Evolutionary conservation across 345 rosid species (phyloP).

Genomic region (Pelargonium nanum): DNA sequence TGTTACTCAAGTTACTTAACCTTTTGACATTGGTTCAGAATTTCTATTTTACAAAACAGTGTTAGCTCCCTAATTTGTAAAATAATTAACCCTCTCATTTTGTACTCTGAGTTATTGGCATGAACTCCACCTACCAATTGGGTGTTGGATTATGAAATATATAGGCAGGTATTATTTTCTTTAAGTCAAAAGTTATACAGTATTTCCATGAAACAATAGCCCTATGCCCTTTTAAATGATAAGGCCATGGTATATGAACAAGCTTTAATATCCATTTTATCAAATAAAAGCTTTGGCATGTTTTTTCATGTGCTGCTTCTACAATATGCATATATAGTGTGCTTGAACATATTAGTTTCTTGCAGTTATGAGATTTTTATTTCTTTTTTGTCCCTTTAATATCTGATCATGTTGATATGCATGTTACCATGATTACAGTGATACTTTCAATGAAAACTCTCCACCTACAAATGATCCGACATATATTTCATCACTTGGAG

Average conservation of each 20-base stretch:
- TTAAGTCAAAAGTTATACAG: background rate
- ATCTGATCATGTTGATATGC: background rate
- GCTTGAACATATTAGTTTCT: no score
- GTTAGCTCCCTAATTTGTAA: background rate
- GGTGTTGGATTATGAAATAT: no score
- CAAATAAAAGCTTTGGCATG: background rate
- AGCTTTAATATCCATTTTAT: no score
- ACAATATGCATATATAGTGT: background rate
- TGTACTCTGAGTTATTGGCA: background rate
- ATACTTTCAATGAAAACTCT: constrained; percentile 85
- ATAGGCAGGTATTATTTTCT: no score
- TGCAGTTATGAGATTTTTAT: background rate
- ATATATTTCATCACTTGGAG: constrained; percentile 74
- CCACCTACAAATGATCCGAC: constrained; percentile 78
- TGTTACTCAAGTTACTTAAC: background rate
- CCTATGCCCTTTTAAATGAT: background rate
- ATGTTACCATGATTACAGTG: constrained; percentile 42
- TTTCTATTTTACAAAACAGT: background rate
- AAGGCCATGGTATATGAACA: background rate
- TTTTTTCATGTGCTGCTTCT: background rate
- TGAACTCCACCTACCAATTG: no score
- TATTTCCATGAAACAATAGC: background rate
- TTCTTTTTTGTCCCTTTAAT: background rate
- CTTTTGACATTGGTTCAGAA: background rate
- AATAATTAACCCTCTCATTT: background rate